Conservation (phyloP, 1,284 basidiomycete species). For the Ganoderma sinense region DNA sequence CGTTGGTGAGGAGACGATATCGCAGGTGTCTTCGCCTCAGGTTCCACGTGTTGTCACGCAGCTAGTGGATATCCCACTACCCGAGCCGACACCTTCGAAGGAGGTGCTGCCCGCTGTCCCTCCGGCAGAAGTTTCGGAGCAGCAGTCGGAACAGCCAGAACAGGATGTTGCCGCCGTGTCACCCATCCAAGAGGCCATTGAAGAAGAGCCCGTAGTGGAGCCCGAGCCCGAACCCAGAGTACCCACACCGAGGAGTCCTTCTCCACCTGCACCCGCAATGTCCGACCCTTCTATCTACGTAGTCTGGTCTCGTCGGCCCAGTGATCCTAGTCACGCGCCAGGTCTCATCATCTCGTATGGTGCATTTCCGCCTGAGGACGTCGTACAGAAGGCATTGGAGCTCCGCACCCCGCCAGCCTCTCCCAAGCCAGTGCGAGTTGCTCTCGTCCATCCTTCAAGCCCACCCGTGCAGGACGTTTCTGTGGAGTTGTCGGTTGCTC, state of each 20-base stretch:
- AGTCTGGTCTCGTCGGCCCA: conserved; percentile 73
- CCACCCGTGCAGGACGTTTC: conserved; percentile 15
- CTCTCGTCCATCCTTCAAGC: conserved; percentile 11
- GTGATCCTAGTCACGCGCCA: conserved; percentile 65
- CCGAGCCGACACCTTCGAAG: conserved; percentile 7
- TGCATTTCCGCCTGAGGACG: conserved; percentile 63
- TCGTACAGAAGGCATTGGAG: conserved; percentile 61
- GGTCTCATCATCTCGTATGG: conserved; percentile 71
- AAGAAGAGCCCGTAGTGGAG: background rate
- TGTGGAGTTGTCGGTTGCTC: conserved; percentile 27
- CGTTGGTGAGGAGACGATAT: background rate
- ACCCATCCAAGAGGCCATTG: background rate
- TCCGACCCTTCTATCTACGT: conserved; percentile 47
- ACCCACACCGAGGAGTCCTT: conserved; percentile 23
- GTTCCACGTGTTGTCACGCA: background rate
- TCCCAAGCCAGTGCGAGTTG: conserved; percentile 27
- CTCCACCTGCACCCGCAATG: conserved; percentile 12
- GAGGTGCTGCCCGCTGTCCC: background rate
- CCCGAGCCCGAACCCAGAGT: conserved; percentile 4
- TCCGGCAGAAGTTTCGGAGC: background rate
- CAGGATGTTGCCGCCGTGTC: background rate
- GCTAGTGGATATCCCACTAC: background rate
- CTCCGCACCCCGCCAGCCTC: conserved; percentile 55
- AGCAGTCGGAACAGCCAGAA: background rate
- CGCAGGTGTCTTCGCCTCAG: conserved; percentile 14